phyloP scores from a whole-genome alignment of 208 protist species.

The Wallacemonas collosoma region DNA sequence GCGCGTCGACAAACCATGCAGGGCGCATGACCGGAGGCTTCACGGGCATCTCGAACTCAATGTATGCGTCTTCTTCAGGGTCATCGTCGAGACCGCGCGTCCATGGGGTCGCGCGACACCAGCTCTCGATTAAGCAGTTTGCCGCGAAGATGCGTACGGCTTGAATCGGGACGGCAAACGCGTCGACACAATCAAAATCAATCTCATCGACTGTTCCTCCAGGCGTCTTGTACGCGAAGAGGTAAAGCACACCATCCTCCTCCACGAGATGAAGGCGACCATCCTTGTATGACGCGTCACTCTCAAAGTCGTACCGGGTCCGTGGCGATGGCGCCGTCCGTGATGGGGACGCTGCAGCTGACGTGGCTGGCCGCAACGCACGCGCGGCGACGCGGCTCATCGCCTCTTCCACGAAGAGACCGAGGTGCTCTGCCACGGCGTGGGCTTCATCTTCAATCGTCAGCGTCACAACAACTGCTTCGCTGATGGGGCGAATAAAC shows the following conservation, averaged over 20 bases:
- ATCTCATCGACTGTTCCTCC: not conserved
- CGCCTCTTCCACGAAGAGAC: constrained; percentile 4
- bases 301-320: constrained; percentile 35
- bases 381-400: not conserved
- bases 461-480: constrained; percentile 9
- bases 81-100: constrained; percentile 51
- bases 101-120: constrained; percentile 59
- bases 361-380: not conserved
- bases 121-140: constrained; percentile 35
- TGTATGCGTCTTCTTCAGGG: constrained; percentile 52
- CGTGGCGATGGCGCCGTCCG: not conserved
- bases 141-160: constrained; percentile 59
- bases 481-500: constrained; percentile 13
- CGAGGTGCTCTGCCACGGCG: not conserved
- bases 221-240: constrained; percentile 56
- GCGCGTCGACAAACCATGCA: constrained; percentile 16
- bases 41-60: constrained; percentile 32
- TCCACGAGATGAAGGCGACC: constrained; percentile 66
- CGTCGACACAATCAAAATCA: constrained; percentile 9
- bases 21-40: constrained; percentile 23
- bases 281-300: constrained; percentile 46
- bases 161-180: constrained; percentile 42
- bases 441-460: constrained; percentile 18
- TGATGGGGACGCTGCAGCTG: not conserved
- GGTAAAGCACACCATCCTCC: constrained; percentile 60